Evolutionary conservation across 1,284 basidiomycete species (phyloP).

Genomic region (Leccinum fallax): DNA sequence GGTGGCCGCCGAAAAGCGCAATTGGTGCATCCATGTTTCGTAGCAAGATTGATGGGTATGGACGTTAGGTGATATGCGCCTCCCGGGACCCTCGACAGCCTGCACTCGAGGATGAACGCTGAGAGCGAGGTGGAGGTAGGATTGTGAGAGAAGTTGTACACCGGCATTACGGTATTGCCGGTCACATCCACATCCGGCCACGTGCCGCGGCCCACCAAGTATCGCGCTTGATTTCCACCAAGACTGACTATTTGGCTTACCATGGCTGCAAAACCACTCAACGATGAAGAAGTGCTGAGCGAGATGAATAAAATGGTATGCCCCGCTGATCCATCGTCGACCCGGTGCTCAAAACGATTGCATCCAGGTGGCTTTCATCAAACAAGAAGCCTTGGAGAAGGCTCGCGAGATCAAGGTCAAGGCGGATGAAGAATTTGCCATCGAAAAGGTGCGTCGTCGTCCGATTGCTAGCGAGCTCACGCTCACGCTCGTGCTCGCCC

Average conservation of each 20-base stretch:
- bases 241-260: conserved; percentile 4
- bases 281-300: conserved; percentile 93
- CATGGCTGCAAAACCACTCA: conserved; percentile 74
- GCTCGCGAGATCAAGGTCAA: conserved; percentile 96
- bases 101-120: neutral
- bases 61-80: neutral
- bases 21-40: conserved; percentile 27
- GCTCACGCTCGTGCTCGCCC: neutral
- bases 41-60: neutral
- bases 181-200: too few species aligned
- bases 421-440: conserved; percentile 96
- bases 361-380: conserved; percentile 89
- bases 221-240: conserved; percentile 28
- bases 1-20: conserved; percentile 18
- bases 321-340: conserved; percentile 3
- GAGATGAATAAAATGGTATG: conserved; percentile 99
- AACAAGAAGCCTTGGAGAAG: conserved; percentile 95
- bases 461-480: neutral
- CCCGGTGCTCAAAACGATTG: conserved; percentile 9
- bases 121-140: neutral
- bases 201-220: too few species aligned
- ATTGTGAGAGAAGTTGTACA: neutral
- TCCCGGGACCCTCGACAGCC: neutral
- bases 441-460: conserved; percentile 76
- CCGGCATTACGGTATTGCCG: too few species aligned